Percentiles rank a stretch among this genome's conserved stretches.
Evolutionary conservation across 768 basidiomycete species (phyloP).

Genomic region (Boletus edulis): DNA sequence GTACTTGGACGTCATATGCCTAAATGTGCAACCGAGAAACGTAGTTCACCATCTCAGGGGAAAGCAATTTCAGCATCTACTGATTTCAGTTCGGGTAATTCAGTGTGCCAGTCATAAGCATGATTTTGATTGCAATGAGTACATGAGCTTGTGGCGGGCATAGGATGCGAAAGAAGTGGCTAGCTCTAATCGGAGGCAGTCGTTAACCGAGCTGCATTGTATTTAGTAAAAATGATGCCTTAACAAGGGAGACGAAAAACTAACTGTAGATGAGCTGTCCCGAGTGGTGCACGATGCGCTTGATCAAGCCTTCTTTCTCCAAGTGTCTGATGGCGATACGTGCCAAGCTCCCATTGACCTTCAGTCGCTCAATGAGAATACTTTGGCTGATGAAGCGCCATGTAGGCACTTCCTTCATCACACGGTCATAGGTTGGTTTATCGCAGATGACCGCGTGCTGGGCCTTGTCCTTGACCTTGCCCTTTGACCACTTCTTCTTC

Average conservation of each 20-base stretch:
- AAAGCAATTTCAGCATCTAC: neutral
- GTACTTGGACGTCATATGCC: neutral
- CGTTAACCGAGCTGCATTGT: slow-evolving; percentile 41
- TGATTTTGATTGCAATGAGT: slow-evolving; percentile 32
- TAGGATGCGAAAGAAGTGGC: slow-evolving; percentile 19
- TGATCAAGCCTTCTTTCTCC: slow-evolving; percentile 93
- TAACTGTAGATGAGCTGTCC: slow-evolving; percentile 94
- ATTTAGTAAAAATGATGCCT: slow-evolving; percentile 1
- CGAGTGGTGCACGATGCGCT: slow-evolving; percentile 94
- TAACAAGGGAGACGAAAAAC: slow-evolving; percentile 31
- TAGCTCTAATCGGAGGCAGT: slow-evolving; percentile 38
- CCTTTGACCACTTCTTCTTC: slow-evolving; percentile 99
- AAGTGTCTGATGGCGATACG: slow-evolving; percentile 88
- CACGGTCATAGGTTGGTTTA: slow-evolving; percentile 89
- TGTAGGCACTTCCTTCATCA: slow-evolving; percentile 97
- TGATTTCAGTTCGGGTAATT: neutral
- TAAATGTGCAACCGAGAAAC: neutral
- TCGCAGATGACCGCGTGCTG: slow-evolving; percentile 94
- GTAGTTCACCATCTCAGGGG: neutral
- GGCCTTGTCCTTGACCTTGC: slow-evolving; percentile 99
- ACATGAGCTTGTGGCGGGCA: slow-evolving; percentile 35
- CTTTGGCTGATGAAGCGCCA: slow-evolving; percentile 98
- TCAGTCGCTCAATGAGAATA: slow-evolving; percentile 97
- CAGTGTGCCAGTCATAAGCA: slow-evolving; percentile 23
- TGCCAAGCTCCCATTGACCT: slow-evolving; percentile 93